Conservation (phyloP, 2,329 filamentous ascomycete genomes). For the Aspergillus aculeatinus region DNA sequence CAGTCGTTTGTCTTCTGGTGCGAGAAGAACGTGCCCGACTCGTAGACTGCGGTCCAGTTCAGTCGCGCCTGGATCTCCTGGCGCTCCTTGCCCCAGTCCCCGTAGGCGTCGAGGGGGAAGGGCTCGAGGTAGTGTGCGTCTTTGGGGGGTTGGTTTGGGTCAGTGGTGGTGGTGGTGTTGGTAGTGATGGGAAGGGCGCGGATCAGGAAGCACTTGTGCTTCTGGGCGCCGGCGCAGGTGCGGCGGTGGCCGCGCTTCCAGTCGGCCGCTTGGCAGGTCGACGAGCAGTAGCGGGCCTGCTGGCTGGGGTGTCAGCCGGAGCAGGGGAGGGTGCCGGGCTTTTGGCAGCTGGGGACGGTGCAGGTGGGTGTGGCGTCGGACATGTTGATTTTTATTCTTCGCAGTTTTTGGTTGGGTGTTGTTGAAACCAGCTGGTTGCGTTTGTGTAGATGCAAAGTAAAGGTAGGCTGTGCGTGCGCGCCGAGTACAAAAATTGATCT, state of each 20-base stretch:
- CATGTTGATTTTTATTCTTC: neutral
- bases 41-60: neutral
- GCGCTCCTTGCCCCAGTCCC: slow-evolving; percentile 3
- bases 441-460: no score
- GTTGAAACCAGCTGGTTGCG: no score
- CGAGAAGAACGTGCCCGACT: slow-evolving; percentile 13
- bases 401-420: neutral
- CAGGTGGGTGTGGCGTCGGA: neutral
- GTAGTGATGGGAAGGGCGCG: neutral
- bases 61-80: neutral
- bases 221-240: neutral
- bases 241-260: neutral
- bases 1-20: neutral
- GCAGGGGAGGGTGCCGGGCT: slow-evolving; percentile 5
- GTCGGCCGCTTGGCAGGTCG: slow-evolving; percentile 6
- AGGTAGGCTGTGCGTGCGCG: no score
- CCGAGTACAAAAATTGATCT: no score
- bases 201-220: slow-evolving; percentile 11
- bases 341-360: neutral
- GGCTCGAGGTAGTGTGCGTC: slow-evolving; percentile 13
- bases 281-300: slow-evolving; percentile 5
- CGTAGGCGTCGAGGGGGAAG: slow-evolving; percentile 2
- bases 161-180: no score
- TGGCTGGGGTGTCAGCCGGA: neutral
- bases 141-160: neutral